A percentile compares a stretch with the other conserved stretches of the same genome.
phyloP scores from a whole-genome alignment of 257 asterid species.

The Henckelia pumila region DNA sequence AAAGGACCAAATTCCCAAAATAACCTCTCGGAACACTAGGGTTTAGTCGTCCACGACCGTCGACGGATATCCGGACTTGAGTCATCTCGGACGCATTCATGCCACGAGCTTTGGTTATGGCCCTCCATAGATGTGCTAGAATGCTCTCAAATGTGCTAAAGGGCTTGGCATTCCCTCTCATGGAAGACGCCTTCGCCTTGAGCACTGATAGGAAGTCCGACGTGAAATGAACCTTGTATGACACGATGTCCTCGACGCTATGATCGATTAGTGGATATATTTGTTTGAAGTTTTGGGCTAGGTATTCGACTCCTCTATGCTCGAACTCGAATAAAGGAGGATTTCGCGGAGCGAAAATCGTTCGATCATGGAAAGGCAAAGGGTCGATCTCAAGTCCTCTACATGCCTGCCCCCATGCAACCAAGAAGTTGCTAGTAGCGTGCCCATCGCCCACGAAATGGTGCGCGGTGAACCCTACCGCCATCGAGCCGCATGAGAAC shows the following conservation, averaged over 20 bases:
- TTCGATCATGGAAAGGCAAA: constrained; percentile 54
- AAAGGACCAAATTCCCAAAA: constrained; percentile 75
- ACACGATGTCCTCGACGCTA: constrained; percentile 44
- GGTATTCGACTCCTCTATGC: constrained; percentile 62
- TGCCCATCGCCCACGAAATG: constrained; percentile 77
- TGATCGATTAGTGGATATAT: constrained; percentile 34
- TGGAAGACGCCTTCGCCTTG: constrained; percentile 57
- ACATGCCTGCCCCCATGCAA: constrained; percentile 85
- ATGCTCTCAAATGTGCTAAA: constrained; percentile 77
- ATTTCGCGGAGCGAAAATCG: constrained; percentile 50
- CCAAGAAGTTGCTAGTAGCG: constrained; percentile 65
- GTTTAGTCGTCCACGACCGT: constrained; percentile 63
- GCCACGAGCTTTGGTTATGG: constrained; percentile 67
- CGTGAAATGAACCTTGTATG: constrained; percentile 57
- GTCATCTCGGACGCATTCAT: constrained; percentile 50
- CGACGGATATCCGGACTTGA: constrained; percentile 60
- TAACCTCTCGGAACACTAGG: constrained; percentile 63
- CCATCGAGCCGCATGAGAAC: constrained; percentile 76
- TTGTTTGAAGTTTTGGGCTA: constrained; percentile 31
- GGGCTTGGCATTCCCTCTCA: constrained; percentile 38
- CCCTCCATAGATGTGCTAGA: constrained; percentile 78
- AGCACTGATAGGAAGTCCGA: constrained; percentile 53
- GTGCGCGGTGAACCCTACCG: constrained; percentile 75
- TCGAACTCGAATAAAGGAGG: constrained; percentile 59
- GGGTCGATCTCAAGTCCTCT: constrained; percentile 43